Base-by-base conservation (phyloP, 1,284 basidiomycete genomes). In the Puccinia polysora region DNA sequence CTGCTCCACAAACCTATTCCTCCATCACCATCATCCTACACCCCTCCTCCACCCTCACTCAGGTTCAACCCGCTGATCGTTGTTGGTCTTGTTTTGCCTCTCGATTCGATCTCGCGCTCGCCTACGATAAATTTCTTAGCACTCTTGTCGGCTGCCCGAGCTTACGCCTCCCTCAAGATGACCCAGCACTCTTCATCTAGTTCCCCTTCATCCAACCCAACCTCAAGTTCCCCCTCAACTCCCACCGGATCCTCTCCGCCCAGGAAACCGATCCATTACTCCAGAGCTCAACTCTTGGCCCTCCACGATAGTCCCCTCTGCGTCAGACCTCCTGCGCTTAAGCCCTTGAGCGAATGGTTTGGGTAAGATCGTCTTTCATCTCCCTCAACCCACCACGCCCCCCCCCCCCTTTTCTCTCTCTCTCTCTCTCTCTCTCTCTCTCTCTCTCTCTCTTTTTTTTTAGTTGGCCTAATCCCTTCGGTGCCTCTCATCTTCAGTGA, bases 141-240 rank as follows among this genome's bases (percentile, higher is more conserved):
- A 40, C 67, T 70, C 45, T 47, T 70, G 23, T 70, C 67, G 50
- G 67, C 67, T 52, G 67, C 67, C 20, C 50, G 67, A 62, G 67
- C 67, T 53, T 70, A 70, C 58, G 67, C 67, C 30, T 70, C 67
- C 12, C 56, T 70, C 28, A 70, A 70, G 28, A 70, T 70, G 67
- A 47, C 53, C 8, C 65, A 68, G 34, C 36, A 68, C 30, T 30
- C 53, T 32, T 70, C 67, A 3, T 40, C 55, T 58, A 8, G 5
- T 14, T 28, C 15, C 8, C 25, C 43, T 10, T 34, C 45, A 25
- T 40, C 55, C n/a, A 43, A 45, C 30, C 49, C 55, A 5, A 2
- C 40, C 30, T 18, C 65, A n/a, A 49, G 38, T 15, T 49, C 55
- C 40, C 58, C 67, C 12, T 64, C 59, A 45, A 63, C 59, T 28